Conservation (phyloP, 192 early-diverging fungal genomes). For the Entophlyctis luteolus region DNA sequence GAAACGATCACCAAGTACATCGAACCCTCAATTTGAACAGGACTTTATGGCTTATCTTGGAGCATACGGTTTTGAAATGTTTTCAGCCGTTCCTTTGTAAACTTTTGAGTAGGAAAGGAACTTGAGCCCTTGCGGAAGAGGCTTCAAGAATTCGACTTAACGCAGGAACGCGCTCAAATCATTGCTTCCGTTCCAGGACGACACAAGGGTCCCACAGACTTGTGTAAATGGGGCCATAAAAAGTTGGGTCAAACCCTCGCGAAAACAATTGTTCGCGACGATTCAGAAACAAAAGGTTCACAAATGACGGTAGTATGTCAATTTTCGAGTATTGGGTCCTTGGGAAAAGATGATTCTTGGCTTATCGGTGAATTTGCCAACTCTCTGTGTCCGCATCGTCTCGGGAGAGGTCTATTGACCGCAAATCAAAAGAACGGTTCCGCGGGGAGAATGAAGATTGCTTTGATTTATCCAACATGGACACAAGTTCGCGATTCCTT, state of each 20-base stretch:
- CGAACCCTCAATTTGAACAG: constrained; percentile 48
- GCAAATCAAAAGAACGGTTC: neutral
- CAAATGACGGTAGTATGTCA: constrained; percentile 21
- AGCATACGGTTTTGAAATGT: constrained; percentile 48
- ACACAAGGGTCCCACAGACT: constrained; percentile 32
- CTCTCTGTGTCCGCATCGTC: neutral
- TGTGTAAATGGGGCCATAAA: constrained; percentile 56
- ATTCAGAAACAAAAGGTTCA: neutral
- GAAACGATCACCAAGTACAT: neutral
- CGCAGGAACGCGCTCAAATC: constrained; percentile 42
- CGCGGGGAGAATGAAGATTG: neutral
- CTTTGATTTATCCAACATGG: constrained; percentile 55
- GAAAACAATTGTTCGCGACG: neutral
- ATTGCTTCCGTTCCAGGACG: constrained; percentile 60
- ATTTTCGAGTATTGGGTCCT: constrained; percentile 61
- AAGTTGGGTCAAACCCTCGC: constrained; percentile 39
- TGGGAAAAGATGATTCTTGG: constrained; percentile 55
- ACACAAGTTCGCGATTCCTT: constrained; percentile 56
- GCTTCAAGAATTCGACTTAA: constrained; percentile 52
- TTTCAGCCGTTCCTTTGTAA: too few species aligned
- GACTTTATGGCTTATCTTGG: constrained; percentile 54
- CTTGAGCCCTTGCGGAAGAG: constrained; percentile 28
- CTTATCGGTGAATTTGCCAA: constrained; percentile 50
- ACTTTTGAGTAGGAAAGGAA: too few species aligned
- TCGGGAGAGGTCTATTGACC: neutral